Conservation (phyloP, 257 asterid species). For the Solanum corneliomulleri region DNA sequence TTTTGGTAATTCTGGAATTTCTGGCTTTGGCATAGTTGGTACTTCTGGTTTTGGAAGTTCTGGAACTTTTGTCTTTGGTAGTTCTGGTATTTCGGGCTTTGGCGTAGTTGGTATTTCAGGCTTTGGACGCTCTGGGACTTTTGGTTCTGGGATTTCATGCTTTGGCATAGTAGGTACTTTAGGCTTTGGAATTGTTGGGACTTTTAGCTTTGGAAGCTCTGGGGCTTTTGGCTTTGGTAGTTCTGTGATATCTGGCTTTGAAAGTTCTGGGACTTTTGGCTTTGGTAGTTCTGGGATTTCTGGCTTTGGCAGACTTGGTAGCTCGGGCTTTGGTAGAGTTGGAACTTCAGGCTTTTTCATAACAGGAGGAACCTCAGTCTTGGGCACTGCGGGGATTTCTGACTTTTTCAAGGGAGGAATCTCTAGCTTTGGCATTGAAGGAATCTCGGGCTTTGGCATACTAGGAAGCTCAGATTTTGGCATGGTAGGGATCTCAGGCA, state of each 20-base stretch:
- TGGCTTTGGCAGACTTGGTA: conserved; percentile 7
- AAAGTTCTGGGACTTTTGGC: background rate
- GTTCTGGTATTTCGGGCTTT: background rate
- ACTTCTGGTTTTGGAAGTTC: background rate
- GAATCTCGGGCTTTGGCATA: conserved; percentile 6
- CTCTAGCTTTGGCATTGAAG: background rate
- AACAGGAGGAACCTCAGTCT: background rate
- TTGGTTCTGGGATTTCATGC: background rate
- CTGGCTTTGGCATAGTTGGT: background rate
- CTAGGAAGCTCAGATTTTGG: conserved; percentile 6
- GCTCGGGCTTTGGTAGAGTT: background rate
- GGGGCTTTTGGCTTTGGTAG: background rate
- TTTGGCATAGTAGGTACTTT: no score
- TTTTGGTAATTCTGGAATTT: conserved; percentile 7
- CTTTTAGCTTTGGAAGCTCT: background rate
- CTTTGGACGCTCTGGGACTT: background rate
- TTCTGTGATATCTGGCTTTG: background rate
- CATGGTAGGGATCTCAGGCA: conserved; percentile 6
- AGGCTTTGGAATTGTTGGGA: background rate
- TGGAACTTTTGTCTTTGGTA: no score
- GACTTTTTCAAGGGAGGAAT: background rate
- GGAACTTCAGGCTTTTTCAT: conserved; percentile 5
- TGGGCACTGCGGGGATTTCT: background rate
- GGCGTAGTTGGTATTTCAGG: background rate
- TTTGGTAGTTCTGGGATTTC: background rate